A percentile compares a stretch with the other conserved stretches of the same genome.
Conservation (phyloP, 2,329 filamentous ascomycete species). For the Penicillium sp. region DNA sequence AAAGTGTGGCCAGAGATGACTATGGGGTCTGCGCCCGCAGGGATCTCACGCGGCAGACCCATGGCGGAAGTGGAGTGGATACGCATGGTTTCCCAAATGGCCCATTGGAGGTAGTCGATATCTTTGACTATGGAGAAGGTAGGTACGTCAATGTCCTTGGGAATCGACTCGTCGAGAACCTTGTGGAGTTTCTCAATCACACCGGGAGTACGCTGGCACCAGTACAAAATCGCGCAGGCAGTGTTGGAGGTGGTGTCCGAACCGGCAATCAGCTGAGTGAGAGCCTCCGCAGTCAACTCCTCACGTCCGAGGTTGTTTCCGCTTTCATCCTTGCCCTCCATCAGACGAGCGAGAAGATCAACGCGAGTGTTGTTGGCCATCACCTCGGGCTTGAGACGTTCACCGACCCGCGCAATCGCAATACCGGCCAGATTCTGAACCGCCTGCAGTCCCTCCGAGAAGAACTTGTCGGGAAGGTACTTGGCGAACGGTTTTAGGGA, state of each 20-base stretch:
- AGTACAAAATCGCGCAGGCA: constrained; percentile 75
- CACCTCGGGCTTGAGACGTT: constrained; percentile 62
- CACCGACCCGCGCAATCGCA: constrained; percentile 73
- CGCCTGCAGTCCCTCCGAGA: constrained; percentile 64
- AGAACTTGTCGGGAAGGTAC: constrained; percentile 77
- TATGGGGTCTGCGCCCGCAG: constrained; percentile 56
- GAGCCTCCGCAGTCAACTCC: constrained; percentile 80
- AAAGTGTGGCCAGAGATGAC: constrained; percentile 63
- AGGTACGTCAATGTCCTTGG: constrained; percentile 57
- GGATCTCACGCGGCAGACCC: constrained; percentile 72
- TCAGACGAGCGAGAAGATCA: constrained; percentile 74
- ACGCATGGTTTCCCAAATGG: constrained; percentile 78
- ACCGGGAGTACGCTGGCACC: constrained; percentile 62
- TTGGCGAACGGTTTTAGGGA: constrained; percentile 71
- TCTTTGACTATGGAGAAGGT: constrained; percentile 66
- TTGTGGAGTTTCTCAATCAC: constrained; percentile 65
- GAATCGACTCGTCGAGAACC: constrained; percentile 69
- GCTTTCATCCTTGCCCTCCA: constrained; percentile 77
- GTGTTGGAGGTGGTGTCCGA: constrained; percentile 65
- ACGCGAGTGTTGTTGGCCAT: constrained; percentile 59
- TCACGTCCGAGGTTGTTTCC: constrained; percentile 68
- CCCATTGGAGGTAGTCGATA: constrained; percentile 55
- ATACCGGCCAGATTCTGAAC: constrained; percentile 81
- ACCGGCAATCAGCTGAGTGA: constrained; percentile 78
- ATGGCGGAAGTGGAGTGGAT: constrained; percentile 82